A percentile compares a stretch with the other conserved stretches of the same genome.
These are phyloP conservation scores for Incumbomyces lentus DNA, from an alignment of 2,329 filamentous ascomycete species.

Conservation along the genomic window DNA sequence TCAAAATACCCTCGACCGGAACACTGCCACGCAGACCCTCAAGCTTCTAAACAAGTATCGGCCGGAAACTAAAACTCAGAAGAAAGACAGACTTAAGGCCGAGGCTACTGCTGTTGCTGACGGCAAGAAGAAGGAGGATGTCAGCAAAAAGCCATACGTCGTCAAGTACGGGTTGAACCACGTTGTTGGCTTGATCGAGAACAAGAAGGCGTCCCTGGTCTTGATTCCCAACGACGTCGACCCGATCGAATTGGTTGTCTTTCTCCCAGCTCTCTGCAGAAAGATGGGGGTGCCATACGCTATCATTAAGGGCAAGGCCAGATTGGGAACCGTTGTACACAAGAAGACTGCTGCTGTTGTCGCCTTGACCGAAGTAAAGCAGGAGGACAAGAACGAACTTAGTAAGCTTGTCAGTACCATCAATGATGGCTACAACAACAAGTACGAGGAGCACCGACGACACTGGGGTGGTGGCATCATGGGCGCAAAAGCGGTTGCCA, in stretches of 20 bases:
- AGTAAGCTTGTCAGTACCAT: constrained; percentile 91
- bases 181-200: constrained; percentile 93
- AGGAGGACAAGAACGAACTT: constrained; percentile 96
- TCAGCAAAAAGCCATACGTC: constrained; percentile 98
- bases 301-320: constrained; percentile 99
- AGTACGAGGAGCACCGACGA: constrained; percentile 81
- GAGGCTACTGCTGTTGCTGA: constrained; percentile 96
- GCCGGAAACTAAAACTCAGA: constrained; percentile 96
- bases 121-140: constrained; percentile 99
- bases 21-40: constrained; percentile 92
- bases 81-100: constrained; percentile 98
- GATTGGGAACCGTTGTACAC: constrained; percentile 97
- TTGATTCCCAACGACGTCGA: constrained; percentile 99
- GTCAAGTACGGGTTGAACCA: constrained; percentile 99
- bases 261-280: constrained; percentile 96
- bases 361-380: constrained; percentile 89
- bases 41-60: constrained; percentile 99
- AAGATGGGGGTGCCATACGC: constrained; percentile 99
- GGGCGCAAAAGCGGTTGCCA: constrained; percentile 80
- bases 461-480: constrained; percentile 99
- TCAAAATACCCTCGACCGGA: constrained; percentile 91
- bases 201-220: constrained; percentile 98
- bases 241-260: constrained; percentile 98
- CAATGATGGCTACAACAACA: constrained; percentile 97
- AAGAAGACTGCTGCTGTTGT: constrained; percentile 99